Percentiles rank a stretch among this genome's conserved stretches.
Conservation (phyloP, 192 early-diverging fungal genomes). For the Podila verticillata region DNA sequence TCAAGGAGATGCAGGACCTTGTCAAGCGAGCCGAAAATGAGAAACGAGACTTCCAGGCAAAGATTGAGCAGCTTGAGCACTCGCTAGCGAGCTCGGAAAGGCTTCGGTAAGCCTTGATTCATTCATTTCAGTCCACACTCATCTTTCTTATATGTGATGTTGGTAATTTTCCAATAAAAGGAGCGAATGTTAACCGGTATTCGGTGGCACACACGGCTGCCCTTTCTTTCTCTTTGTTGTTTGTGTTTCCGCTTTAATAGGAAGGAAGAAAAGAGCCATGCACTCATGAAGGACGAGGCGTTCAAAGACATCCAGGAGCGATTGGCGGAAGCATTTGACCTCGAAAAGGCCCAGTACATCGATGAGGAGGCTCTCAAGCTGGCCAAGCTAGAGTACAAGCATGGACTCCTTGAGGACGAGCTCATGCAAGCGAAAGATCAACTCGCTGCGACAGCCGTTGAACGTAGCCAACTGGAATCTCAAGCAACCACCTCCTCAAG, state of each 20-base stretch:
- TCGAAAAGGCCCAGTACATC: slow-evolving; percentile 38
- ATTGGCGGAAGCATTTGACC: slow-evolving; percentile 22
- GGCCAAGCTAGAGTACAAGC: slow-evolving; percentile 28
- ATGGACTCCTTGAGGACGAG: slow-evolving; percentile 13
- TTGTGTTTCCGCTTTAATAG: slow-evolving; percentile 12
- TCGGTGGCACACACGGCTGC: not conserved
- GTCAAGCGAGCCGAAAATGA: slow-evolving; percentile 32
- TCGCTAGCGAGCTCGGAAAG: slow-evolving; percentile 27
- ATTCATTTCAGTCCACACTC: not conserved
- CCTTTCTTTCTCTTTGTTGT: slow-evolving; percentile 1
- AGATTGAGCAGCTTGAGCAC: slow-evolving; percentile 24
- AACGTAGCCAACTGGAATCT: not conserved
- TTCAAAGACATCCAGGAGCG: slow-evolving; percentile 35
- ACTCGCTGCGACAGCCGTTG: not conserved
- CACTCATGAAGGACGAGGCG: slow-evolving; percentile 42
- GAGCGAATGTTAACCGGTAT: not conserved
- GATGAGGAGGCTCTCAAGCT: slow-evolving; percentile 37
- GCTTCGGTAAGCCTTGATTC: slow-evolving; percentile 23
- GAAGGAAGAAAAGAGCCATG: slow-evolving; percentile 33
- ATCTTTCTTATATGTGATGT: not conserved
- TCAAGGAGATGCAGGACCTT: slow-evolving; percentile 33
- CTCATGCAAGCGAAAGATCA: not conserved
- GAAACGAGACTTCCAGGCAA: slow-evolving; percentile 14
- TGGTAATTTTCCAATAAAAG: not conserved
- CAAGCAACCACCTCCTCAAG: not conserved